Evolutionary conservation across 2,329 filamentous ascomycete species (phyloP), one percentile per base, ranked within the genome.

Genomic region (Beauveria scarabaeidicola): DNA sequence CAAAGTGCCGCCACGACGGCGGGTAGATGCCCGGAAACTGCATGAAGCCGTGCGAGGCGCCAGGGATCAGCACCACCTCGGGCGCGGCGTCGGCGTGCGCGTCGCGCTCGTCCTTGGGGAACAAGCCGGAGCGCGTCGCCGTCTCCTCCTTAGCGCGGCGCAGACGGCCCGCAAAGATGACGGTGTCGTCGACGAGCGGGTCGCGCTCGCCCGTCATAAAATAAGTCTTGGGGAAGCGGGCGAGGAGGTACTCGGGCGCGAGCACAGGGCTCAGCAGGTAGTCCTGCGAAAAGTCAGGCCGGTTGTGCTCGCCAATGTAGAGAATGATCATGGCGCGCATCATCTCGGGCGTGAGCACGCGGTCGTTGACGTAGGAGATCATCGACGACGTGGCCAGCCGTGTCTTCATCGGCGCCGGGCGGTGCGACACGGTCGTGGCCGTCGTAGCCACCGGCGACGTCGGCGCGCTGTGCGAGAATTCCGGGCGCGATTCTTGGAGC

Each of bases 261-360:
- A 97, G 82, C 1, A 97, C 86, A 0, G 94, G 94, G 0, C 90
- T 96, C 2, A 99, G 83, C 0, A 96, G 82, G 70, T 91, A 97
- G 72, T 99, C 93, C 7, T 89, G 90, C 29, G 85, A 85, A 72
- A 99, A 97, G 70, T 97, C 91, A 0, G 94, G 94, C 1, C 92
- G 87, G 71, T 94, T 90, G 70, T 97, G 89, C 0, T 92, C 91
- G 0, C 94, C 94, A 59, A 99, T 89, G 71, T 99, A 99, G 4
- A 99, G 80, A 64, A 99, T 96, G 64, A 99, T 96, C 92, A 99
- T 97, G 63, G 92, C 91, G 36, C 94, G 89, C 88, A 97, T 97
- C 91, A 97, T 96, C 73, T 99, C 94, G 0, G 94, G 93, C 0
- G 91, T 93, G 15, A 99, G 80, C 29, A 99, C 89, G 29, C 94